phyloP scores from a whole-genome alignment of 1,284 basidiomycete species.

The Rhizoctonia solani region DNA sequence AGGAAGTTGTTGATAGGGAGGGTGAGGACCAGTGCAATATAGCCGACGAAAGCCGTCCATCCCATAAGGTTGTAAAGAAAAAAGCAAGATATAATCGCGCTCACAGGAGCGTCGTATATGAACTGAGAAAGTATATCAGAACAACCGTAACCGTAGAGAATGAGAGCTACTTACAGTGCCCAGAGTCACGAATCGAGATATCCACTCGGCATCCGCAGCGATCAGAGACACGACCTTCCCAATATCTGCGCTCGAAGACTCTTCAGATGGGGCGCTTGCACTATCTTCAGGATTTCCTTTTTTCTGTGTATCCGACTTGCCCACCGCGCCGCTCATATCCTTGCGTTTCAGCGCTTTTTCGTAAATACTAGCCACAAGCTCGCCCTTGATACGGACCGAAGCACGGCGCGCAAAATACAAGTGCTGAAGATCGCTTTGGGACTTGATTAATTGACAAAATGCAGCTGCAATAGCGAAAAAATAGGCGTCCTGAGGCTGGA shows the following conservation, averaged over 20 bases:
- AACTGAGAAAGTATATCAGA: background rate
- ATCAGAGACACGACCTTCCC: conserved; percentile 36
- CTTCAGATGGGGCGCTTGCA: no score
- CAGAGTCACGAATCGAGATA: conserved; percentile 1
- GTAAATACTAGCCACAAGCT: conserved; percentile 36
- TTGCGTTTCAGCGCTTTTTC: conserved; percentile 37
- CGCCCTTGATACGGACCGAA: conserved; percentile 29
- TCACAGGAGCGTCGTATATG: conserved; percentile 29
- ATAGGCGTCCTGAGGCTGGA: conserved; percentile 34
- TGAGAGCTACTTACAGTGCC: conserved; percentile 1
- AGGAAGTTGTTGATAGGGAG: conserved; percentile 32
- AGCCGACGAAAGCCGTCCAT: conserved; percentile 35
- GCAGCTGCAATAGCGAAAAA: conserved; percentile 35
- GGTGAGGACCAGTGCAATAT: conserved; percentile 25
- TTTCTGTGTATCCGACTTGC: conserved; percentile 27
- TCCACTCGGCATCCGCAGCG: conserved; percentile 8
- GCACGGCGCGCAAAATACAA: conserved; percentile 35
- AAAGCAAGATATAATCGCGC: conserved; percentile 8
- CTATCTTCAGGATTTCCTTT: background rate
- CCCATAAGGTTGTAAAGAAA: conserved; percentile 35
- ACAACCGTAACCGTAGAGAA: background rate
- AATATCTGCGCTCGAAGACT: conserved; percentile 34
- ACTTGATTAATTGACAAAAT: conserved; percentile 33
- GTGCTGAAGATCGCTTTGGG: conserved; percentile 35
- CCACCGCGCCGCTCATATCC: conserved; percentile 36